A percentile compares a stretch with the other conserved stretches of the same genome.
phyloP scores from a whole-genome alignment of 768 basidiomycete genomes.

The Amanita inopinata region DNA sequence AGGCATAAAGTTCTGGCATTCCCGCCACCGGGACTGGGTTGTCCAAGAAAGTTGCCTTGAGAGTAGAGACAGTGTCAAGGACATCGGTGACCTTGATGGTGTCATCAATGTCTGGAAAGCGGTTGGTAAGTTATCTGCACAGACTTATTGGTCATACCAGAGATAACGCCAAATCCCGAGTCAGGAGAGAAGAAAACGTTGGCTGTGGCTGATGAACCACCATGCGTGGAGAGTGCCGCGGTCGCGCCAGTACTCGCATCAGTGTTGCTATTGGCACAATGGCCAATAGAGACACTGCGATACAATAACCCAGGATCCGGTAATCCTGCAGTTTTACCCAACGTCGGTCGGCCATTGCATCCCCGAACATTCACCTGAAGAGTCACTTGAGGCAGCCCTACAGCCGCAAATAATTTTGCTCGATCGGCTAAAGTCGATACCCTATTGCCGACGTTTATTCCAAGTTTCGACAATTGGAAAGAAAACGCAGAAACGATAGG shows the following conservation, averaged over 20 bases:
- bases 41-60: slow-evolving; percentile 30
- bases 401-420: slow-evolving; percentile 23
- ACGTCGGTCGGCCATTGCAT: slow-evolving; percentile 17
- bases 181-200: slow-evolving; percentile 27
- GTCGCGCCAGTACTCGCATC: slow-evolving; percentile 12
- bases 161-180: slow-evolving; percentile 33
- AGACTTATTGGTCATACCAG: slow-evolving; percentile 20
- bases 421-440: slow-evolving; percentile 20
- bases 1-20: slow-evolving; percentile 35
- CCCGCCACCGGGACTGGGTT: slow-evolving; percentile 30
- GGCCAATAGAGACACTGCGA: slow-evolving; percentile 23
- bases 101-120: slow-evolving; percentile 30
- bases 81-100: slow-evolving; percentile 33
- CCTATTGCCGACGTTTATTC: slow-evolving; percentile 22
- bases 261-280: slow-evolving; percentile 15
- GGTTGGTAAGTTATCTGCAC: neutral
- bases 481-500: slow-evolving; percentile 16
- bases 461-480: slow-evolving; percentile 17
- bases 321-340: slow-evolving; percentile 21
- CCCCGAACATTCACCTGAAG: slow-evolving; percentile 22
- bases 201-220: neutral
- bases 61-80: slow-evolving; percentile 22
- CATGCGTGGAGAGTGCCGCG: slow-evolving; percentile 6
- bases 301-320: slow-evolving; percentile 26
- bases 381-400: slow-evolving; percentile 23